Evolutionary conservation across 352 stramenopile genomes (phyloP), one percentile per base, ranked within the genome.

Genomic region (Pilasporangium apinafurcum): DNA sequence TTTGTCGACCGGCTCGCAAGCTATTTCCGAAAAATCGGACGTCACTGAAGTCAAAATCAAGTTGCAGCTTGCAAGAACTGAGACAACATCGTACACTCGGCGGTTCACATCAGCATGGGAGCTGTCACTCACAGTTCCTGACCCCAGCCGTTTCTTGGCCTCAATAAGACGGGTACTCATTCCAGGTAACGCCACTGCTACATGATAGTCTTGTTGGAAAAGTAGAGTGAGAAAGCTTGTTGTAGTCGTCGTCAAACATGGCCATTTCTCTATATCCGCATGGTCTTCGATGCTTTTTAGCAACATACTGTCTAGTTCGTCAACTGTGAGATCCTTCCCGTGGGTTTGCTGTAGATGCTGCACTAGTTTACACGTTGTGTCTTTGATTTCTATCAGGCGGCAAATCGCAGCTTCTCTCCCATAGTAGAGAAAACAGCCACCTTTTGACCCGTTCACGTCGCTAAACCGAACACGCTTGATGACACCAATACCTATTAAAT

Each of bases 61-160:
- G 36, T 70, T 72, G 51, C 77, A 78, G 40, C 50, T 74, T 3
- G 42, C 56, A 28, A 89, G 58, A 20, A 89, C 69, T 0, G 73
- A 74, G 22, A 81, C 72, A 20, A 86, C 68, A 24, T 86, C 73
- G 37, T 89, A 89, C 16, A 89, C 49, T 1, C 76, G 73, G 4
- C 76, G 73, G 38, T 72, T 71, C 10, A 73, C 58, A 41, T 86
- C 73, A 24, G 40, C 50, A 13, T 60, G 51, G 14, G 65, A 28
- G 20, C 30, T 51, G 24, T 53, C 49, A 13, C 41, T 45, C 22
- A 55, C 21, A 34, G 48, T 46, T 8, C 44, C 41, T 22, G 32
- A 20, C 14, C 13, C 48, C 18, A 64, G 55, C 41, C 37, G 50
- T 14, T 67, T 49, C 29, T 75, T 83, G 1, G 68, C 65, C 18